phyloP scores from a whole-genome alignment of 345 rosid species.

The Aquilaria sinensis region DNA sequence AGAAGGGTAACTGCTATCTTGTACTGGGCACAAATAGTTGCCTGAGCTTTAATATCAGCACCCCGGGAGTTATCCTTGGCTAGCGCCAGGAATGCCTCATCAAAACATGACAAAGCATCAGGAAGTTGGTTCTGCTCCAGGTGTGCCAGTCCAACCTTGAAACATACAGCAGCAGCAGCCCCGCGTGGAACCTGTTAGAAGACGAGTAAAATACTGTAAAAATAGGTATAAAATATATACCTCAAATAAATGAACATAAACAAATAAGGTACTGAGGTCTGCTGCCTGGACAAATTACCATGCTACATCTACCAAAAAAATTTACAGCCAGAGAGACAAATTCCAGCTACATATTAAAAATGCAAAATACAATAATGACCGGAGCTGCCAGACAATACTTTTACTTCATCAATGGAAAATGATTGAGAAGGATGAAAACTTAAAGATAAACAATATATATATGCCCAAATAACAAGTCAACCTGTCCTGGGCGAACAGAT shows the following conservation, averaged over 20 bases:
- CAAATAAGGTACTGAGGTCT: too few relatives aligned
- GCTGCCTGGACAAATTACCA: too few relatives aligned
- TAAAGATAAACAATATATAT: neutral
- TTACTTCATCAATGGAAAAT: conserved; percentile 1
- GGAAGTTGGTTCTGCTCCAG: conserved; percentile 98
- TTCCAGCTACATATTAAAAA: too few relatives aligned
- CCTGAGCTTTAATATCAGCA: conserved; percentile 93
- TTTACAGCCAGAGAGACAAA: too few relatives aligned
- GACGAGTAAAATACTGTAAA: neutral
- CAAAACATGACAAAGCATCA: conserved; percentile 93
- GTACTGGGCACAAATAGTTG: conserved; percentile 96
- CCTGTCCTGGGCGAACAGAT: conserved; percentile 96
- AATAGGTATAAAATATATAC: too few relatives aligned
- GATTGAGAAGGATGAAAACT: neutral
- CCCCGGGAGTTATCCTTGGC: conserved; percentile 98
- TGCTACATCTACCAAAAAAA: too few relatives aligned
- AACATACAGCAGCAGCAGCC: conserved; percentile 85
- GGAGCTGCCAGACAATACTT: neutral
- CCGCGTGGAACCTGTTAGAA: conserved; percentile 82
- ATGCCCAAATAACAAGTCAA: conserved; percentile 15
- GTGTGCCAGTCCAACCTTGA: conserved; percentile 92
- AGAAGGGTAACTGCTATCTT: conserved; percentile 92
- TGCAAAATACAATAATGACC: too few relatives aligned
- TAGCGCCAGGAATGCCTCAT: conserved; percentile 93
- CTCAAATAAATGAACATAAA: too few relatives aligned